Percentiles rank a stretch among this genome's conserved stretches.
Evolutionary conservation across 2,329 filamentous ascomycete species (phyloP).

Genomic region (Exophiala dermatitidis): DNA sequence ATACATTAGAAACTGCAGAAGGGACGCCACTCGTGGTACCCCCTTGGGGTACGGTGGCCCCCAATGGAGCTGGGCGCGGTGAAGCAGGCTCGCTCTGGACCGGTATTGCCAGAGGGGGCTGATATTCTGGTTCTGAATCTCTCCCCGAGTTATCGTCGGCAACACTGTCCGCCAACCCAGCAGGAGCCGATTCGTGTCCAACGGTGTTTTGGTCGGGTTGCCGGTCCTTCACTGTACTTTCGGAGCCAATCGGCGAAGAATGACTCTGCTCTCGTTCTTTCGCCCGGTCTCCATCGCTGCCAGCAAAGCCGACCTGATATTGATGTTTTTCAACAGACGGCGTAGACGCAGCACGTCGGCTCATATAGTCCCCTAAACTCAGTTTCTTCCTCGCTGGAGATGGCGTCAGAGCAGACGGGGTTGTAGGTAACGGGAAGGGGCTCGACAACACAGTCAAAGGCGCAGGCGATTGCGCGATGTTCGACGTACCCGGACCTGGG

Average conservation of each 20-base stretch:
- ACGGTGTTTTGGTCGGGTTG: slow-evolving; percentile 1
- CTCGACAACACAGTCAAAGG: slow-evolving; percentile 29
- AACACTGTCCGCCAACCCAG: not conserved
- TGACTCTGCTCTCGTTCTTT: slow-evolving; percentile 9
- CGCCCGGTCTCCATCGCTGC: slow-evolving; percentile 1
- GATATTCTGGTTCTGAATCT: slow-evolving; percentile 18
- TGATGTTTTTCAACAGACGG: slow-evolving; percentile 39
- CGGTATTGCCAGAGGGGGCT: slow-evolving; percentile 10
- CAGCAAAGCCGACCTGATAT: slow-evolving; percentile 22
- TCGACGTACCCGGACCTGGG: slow-evolving; percentile 25
- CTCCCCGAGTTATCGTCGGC: slow-evolving; percentile 9
- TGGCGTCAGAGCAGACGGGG: slow-evolving; percentile 33
- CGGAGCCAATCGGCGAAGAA: slow-evolving; percentile 4
- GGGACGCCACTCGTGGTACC: not conserved
- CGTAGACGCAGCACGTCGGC: slow-evolving; percentile 34
- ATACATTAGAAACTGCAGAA: slow-evolving; percentile 6
- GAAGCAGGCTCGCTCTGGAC: not conserved
- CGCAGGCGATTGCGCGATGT: slow-evolving; percentile 28
- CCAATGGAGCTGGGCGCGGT: not conserved
- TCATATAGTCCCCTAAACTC: slow-evolving; percentile 44
- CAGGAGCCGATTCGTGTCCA: slow-evolving; percentile 4
- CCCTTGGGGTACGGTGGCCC: not conserved
- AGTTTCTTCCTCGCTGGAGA: slow-evolving; percentile 47
- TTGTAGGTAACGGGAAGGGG: slow-evolving; percentile 26
- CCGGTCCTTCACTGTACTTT: not conserved